Evolutionary conservation across 495 filamentous ascomycete species (phyloP).

Genomic region (Massariosphaeria phaeospora): DNA sequence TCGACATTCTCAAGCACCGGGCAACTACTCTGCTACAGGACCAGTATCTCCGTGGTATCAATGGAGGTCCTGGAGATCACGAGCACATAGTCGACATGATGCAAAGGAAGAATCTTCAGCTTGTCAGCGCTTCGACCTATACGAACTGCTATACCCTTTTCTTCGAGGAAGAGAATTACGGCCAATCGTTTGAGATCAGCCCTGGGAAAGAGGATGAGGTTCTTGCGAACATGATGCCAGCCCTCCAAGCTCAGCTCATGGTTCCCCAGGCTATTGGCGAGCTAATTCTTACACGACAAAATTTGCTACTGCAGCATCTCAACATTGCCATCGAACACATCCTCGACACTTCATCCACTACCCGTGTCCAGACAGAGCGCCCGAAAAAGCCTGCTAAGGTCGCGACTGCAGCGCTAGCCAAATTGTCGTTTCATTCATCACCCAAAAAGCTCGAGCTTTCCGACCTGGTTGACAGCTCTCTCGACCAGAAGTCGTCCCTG

Average conservation of each 20-base stretch:
- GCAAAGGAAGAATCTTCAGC: conserved; percentile 1
- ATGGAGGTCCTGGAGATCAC: conserved; percentile 23
- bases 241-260: conserved; percentile 20
- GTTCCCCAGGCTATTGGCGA: conserved; percentile 37
- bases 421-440: conserved; percentile 15
- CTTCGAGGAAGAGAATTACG: neutral
- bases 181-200: neutral
- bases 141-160: conserved; percentile 1
- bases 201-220: conserved; percentile 17
- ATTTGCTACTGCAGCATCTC: conserved; percentile 13
- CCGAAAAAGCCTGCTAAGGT: conserved; percentile 26
- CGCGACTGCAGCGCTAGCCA: conserved; percentile 22
- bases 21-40: conserved; percentile 33
- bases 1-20: conserved; percentile 37
- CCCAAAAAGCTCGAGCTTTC: conserved; percentile 10
- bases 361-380: conserved; percentile 14
- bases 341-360: conserved; percentile 35
- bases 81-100: conserved; percentile 5
- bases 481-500: conserved; percentile 1
- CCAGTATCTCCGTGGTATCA: conserved; percentile 34
- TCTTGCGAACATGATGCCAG: conserved; percentile 12
- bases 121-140: neutral
- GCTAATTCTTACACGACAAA: conserved; percentile 39
- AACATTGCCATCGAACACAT: conserved; percentile 41
- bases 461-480: neutral